Conservation (phyloP, 2,329 filamentous ascomycete genomes). For the Myriosclerotinia scirpicola region DNA sequence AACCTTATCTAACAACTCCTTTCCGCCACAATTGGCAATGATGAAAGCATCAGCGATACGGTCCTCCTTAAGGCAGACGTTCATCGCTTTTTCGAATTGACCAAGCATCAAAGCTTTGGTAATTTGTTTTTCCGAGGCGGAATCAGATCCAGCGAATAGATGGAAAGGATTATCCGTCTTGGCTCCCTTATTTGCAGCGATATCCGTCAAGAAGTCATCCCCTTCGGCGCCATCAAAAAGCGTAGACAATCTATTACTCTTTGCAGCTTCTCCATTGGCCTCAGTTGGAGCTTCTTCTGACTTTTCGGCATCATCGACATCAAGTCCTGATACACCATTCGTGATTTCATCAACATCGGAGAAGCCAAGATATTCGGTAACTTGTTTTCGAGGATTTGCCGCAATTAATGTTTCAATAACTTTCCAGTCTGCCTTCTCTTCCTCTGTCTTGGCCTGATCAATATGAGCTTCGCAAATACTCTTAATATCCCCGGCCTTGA, state of each 20-base stretch:
- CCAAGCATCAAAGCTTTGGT: conserved; percentile 87
- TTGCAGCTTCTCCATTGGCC: conserved; percentile 50
- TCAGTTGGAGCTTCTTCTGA: conserved; percentile 49
- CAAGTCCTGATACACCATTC: conserved; percentile 50
- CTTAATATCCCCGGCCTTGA: conserved; percentile 74
- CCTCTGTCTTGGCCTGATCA: conserved; percentile 72
- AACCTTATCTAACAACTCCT: conserved; percentile 90
- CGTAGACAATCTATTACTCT: conserved; percentile 65
- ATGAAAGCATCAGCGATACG: conserved; percentile 95
- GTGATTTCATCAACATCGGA: conserved; percentile 50
- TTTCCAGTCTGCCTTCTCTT: conserved; percentile 95
- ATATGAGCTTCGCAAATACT: conserved; percentile 80
- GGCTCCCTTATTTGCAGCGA: conserved; percentile 84
- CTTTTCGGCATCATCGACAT: conserved; percentile 40
- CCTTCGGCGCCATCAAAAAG: conserved; percentile 78
- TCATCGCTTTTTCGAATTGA: conserved; percentile 84
- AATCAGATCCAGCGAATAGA: conserved; percentile 81
- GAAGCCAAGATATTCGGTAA: conserved; percentile 91
- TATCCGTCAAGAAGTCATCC: conserved; percentile 82
- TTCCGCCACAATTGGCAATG: conserved; percentile 94
- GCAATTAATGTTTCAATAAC: conserved; percentile 87
- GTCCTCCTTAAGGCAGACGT: conserved; percentile 84
- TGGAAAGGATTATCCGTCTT: conserved; percentile 95
- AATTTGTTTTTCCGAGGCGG: conserved; percentile 78
- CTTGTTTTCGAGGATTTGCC: conserved; percentile 78